Conservation (phyloP, 2,329 filamentous ascomycete species). For the Tolypocladium sp. region DNA sequence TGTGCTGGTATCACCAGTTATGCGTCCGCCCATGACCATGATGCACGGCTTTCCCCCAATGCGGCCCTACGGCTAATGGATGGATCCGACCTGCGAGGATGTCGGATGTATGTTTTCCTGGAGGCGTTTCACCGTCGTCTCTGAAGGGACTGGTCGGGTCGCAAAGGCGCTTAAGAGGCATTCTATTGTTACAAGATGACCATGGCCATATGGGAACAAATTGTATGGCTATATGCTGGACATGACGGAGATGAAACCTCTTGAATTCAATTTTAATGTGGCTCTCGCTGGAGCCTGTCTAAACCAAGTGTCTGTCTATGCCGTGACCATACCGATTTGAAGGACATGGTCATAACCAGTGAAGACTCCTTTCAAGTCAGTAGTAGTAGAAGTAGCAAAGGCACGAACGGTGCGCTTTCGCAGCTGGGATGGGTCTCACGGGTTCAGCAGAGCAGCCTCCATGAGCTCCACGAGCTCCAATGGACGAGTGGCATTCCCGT, state of each 20-base stretch:
- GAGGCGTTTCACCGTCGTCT: background rate
- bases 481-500: background rate
- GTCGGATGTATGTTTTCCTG: background rate
- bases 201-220: background rate
- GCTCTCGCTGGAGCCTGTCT: background rate
- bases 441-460: background rate
- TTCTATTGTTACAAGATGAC: background rate
- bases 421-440: background rate
- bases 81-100: background rate
- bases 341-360: background rate
- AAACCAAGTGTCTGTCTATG: background rate
- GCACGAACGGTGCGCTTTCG: background rate
- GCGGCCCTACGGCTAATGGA: conserved; percentile 22
- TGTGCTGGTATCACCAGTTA: conserved; percentile 16
- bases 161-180: background rate
- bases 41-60: conserved; percentile 28
- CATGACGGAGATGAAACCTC: background rate
- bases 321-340: background rate
- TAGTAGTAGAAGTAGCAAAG: background rate
- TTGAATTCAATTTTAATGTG: background rate
- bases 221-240: background rate
- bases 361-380: background rate
- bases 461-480: background rate
- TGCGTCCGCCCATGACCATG: conserved; percentile 23
- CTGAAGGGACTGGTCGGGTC: background rate